Evolutionary conservation across 306 rosid species (phyloP).

Genomic region (Purshia tridentata): DNA sequence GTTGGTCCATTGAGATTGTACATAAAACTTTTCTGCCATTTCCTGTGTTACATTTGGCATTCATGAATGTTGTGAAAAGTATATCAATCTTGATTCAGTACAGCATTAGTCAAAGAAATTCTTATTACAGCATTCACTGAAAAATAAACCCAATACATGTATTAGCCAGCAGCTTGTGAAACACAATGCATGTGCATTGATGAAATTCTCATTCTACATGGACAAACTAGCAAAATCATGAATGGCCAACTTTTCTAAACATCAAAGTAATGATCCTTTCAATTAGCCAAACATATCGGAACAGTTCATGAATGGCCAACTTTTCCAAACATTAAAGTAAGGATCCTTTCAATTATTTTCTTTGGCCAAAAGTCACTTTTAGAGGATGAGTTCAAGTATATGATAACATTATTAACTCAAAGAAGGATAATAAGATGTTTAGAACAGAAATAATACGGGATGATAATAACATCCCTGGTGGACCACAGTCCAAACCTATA

Average conservation of each 20-base stretch:
- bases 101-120: too few relatives aligned
- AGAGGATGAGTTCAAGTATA: not conserved
- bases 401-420: not conserved
- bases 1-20: not conserved
- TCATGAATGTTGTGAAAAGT: too few relatives aligned
- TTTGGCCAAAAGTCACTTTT: not conserved
- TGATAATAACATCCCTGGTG: not conserved
- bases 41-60: too few relatives aligned
- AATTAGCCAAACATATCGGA: too few relatives aligned
- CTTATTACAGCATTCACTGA: too few relatives aligned
- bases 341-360: not conserved
- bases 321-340: not conserved
- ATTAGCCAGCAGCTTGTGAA: not conserved
- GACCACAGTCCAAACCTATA: not conserved
- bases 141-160: not conserved
- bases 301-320: not conserved
- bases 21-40: not conserved
- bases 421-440: not conserved
- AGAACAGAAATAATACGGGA: not conserved
- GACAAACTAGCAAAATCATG: not conserved
- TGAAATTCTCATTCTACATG: slow-evolving; percentile 1
- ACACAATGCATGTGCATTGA: slow-evolving; percentile 2
- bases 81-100: too few relatives aligned
- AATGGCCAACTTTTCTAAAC: not conserved
- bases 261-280: not conserved